Conservation (phyloP, 805 yeast species). For the Wickerhamomyces chambardii region DNA sequence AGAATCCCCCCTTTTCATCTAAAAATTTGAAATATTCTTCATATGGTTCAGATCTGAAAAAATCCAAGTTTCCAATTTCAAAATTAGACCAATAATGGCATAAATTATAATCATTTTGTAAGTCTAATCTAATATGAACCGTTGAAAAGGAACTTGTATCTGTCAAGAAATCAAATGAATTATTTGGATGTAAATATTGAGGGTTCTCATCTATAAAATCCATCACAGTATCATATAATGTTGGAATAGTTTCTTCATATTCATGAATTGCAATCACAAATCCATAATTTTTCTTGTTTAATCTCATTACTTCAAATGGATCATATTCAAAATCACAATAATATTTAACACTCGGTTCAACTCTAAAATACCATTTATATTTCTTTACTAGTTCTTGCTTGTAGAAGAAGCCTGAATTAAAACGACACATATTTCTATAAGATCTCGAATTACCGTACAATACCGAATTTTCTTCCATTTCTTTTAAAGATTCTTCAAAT, state of each 20-base stretch:
- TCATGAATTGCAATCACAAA: constrained; percentile 81
- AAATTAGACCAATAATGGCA: constrained; percentile 90
- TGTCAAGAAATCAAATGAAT: constrained; percentile 46
- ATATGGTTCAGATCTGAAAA: constrained; percentile 63
- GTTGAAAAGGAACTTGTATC: constrained; percentile 35
- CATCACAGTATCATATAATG: constrained; percentile 68
- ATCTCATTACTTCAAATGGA: constrained; percentile 75
- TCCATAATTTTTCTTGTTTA: constrained; percentile 72
- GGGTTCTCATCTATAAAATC: constrained; percentile 54
- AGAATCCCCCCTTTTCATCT: constrained; percentile 67
- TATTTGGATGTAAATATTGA: constrained; percentile 53
- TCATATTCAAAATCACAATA: constrained; percentile 86
- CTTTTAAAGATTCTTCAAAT: constrained; percentile 36
- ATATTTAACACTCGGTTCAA: constrained; percentile 87
- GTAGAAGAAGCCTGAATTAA: constrained; percentile 86
- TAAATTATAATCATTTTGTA: constrained; percentile 50
- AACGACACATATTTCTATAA: constrained; percentile 92
- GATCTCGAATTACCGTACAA: constrained; percentile 59
- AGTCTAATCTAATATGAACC: constrained; percentile 20
- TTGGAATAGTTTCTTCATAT: constrained; percentile 76
- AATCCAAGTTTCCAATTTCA: constrained; percentile 64
- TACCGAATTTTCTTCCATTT: constrained; percentile 36
- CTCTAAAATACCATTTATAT: constrained; percentile 91
- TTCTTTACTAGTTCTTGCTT: constrained; percentile 61
- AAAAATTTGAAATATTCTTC: constrained; percentile 50